phyloP scores from a whole-genome alignment of 2,329 filamentous ascomycete genomes.

The Lachnellula suecica region DNA sequence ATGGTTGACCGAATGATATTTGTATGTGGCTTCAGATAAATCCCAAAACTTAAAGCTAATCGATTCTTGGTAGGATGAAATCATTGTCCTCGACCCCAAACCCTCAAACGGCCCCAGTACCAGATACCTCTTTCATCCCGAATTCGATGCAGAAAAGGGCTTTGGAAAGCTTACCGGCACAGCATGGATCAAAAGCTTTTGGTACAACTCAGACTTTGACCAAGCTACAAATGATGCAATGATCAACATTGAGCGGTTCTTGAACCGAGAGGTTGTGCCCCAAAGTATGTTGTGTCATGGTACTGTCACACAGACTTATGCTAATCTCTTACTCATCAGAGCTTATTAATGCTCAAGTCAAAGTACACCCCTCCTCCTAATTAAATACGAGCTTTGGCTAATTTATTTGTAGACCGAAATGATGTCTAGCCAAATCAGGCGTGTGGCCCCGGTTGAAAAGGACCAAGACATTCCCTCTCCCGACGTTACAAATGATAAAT shows the following conservation, averaged over 20 bases:
- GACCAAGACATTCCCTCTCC: too few species aligned
- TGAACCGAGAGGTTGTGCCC: slow-evolving; percentile 1
- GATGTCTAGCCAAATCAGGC: neutral
- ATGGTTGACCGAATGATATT: slow-evolving; percentile 2
- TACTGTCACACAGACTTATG: neutral
- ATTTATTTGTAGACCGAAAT: neutral
- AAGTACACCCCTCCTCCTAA: neutral
- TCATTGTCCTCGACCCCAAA: neutral
- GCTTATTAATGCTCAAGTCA: neutral
- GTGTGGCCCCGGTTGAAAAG: neutral
- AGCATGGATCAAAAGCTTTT: neutral
- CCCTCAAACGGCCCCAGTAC: neutral
- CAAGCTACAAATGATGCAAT: neutral
- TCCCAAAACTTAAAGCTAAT: neutral
- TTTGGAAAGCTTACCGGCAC: neutral
- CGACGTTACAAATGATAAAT: too few species aligned
- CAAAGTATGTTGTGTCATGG: neutral
- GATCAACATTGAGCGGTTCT: slow-evolving; percentile 1
- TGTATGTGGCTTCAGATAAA: neutral
- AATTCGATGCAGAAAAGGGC: neutral
- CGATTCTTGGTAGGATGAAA: neutral
- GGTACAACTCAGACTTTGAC: neutral
- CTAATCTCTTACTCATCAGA: neutral
- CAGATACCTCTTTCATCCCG: neutral
- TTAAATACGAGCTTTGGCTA: neutral